Evolutionary conservation across 2,329 filamentous ascomycete species (phyloP), one percentile per base, ranked within the genome.

Genomic region (Balansia obtecta): DNA sequence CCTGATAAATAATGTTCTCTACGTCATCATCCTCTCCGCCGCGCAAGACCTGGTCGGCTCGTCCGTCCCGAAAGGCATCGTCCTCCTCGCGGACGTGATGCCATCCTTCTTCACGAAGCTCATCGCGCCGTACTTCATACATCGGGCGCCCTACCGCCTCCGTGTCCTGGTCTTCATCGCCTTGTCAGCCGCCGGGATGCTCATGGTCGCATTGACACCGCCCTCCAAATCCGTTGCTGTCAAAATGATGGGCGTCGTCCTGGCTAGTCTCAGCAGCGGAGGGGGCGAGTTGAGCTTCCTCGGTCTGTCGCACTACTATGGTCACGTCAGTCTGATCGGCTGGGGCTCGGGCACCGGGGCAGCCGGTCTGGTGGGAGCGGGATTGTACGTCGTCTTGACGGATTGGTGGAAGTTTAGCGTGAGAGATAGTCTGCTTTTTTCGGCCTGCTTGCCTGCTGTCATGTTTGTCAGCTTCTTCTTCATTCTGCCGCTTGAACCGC

Each of bases 331-430:
- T 58, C 75, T 97, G 16, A 90, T 90, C 0, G 84, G 88, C 37
- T 98, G 93, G 93, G 86, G 88, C 0, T 91, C 86, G 55, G 91
- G 91, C 0, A 96, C 91, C 0, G 91, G 91, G 1, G 91, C 86
- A 0, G 91, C 91, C 1, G 91, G 91, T 0, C 66, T 98, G 51
- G 74, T 91, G 0, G 93, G 93, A 5, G 88, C 91, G 0, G 89
- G 89, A 0, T 74, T 91, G 13, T 98, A 97, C 67, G 87, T 94
- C 8, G 62, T 91, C 45, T 76, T 93, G 52, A 97, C 91, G 1
- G 90, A 86, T 33, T 86, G 83, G 61, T 71, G 94, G 51, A 81
- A 82, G 0, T 76, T 95, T 55, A 81, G 77, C 48, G 87, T 95
- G 42, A 79, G 77, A 58, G 75, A 75, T 22, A 94, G 85, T 54